Base-by-base conservation (phyloP, 306 rosid species). In the Pterocarpus santalinus region DNA sequence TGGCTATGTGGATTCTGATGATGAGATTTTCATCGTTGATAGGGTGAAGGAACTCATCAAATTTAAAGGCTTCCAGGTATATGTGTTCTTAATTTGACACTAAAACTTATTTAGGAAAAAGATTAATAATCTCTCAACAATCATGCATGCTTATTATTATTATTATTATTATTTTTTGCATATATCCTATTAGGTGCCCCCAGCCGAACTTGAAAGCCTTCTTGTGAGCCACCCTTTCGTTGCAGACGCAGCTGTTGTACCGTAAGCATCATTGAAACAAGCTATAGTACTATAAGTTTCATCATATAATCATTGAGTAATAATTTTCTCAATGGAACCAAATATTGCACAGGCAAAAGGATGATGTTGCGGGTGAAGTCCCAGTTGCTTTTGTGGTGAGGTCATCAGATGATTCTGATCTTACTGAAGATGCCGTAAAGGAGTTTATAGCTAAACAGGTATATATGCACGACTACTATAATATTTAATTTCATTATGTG, bases 171-270 rank as follows among this genome's bases (percentile, higher is more conserved):
- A n/a, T n/a, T n/a, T n/a, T n/a, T n/a, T n/a, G n/a, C 14, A 10
- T 47, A 10, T 51, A 51, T 5, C 17, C 3, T 6, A 15, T 62
- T 57, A 92, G 97, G 97, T 93, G 13, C 89, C 97, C 0, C 97
- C 97, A 0, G 97, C 92, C 3, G 97, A 93, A 86, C 86, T 93
- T 2, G 97, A 93, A 82, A 79, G 81, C 5, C 87, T 91, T 32
- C 97, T 93, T 61, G 60, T 90, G 9, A 83, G 78, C 77, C 97
- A 93, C 76, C 88, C 92, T 39, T 87, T 83, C 14, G 89, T 93
- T 38, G 85, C 87, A 11, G 97, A 93, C 38, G 96, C 92, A 1
- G 97, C 94, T n/a, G 97, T 91, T n/a, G 87, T 93, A 33, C 89
- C 97, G 97, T 93, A 84, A 86, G 97, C 62, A 51, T 12, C 13